phyloP scores from a whole-genome alignment of 2,329 filamentous ascomycete species.

The Fusarium clavum region DNA sequence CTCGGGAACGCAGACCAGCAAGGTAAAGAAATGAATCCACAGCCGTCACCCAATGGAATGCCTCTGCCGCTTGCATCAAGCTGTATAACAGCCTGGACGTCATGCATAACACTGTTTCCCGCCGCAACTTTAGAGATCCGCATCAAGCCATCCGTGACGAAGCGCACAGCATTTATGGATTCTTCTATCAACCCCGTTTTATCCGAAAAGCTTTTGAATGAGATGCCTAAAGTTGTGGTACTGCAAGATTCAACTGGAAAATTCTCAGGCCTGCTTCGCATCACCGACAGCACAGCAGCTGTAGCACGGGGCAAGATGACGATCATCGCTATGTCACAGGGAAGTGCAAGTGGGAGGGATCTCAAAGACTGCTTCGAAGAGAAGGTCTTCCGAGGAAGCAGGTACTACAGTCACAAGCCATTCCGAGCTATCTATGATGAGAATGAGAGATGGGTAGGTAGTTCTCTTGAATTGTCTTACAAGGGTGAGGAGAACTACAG shows the following conservation, averaged over 20 bases:
- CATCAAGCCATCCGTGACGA: not conserved
- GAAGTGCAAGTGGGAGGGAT: not conserved
- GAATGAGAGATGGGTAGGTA: not conserved
- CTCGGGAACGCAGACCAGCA: not conserved
- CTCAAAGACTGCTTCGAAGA: not conserved
- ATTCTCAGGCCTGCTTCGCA: not conserved
- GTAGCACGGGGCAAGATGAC: not conserved
- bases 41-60: not conserved
- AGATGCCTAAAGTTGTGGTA: not conserved
- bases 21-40: rapidly evolving
- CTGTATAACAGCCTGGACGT: not conserved
- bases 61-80: not conserved
- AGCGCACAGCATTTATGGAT: not conserved
- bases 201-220: not conserved
- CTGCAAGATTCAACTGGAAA: not conserved
- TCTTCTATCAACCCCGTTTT: not conserved
- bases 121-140: not conserved
- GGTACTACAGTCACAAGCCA: not conserved
- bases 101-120: not conserved
- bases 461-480: not conserved
- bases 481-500: not conserved
- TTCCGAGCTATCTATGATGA: not conserved
- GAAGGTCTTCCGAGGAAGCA: not conserved
- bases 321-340: not conserved
- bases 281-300: not conserved